Evolutionary conservation across 305 asterid genomes (phyloP).

Genomic region (Withania somnifera): DNA sequence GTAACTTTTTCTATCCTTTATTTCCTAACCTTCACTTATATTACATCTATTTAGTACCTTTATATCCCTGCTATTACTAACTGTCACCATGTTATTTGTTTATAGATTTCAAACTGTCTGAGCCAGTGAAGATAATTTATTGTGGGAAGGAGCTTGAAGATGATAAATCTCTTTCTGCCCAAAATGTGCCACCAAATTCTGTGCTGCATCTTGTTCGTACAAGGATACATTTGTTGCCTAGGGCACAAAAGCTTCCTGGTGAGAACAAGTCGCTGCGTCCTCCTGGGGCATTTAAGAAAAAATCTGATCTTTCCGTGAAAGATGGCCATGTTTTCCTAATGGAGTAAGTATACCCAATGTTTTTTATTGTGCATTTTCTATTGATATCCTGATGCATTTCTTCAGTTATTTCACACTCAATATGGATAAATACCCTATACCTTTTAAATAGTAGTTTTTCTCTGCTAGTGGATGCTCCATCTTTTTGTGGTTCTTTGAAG

Average conservation of each 20-base stretch:
- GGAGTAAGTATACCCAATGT: constrained; percentile 63
- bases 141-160: constrained; percentile 94
- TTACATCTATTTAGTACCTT: neutral
- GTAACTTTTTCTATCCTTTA: neutral
- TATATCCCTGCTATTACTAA: neutral
- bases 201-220: constrained; percentile 96
- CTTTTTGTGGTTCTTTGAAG: neutral
- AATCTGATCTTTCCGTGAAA: constrained; percentile 92
- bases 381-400: neutral
- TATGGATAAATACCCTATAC: neutral
- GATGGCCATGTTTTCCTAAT: constrained; percentile 94
- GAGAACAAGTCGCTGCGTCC: constrained; percentile 96
- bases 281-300: constrained; percentile 99
- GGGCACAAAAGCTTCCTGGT: constrained; percentile 97
- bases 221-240: constrained; percentile 66
- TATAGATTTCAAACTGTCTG: constrained; percentile 86
- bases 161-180: constrained; percentile 64
- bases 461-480: neutral
- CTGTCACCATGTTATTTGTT: neutral
- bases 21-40: constrained; percentile 1
- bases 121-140: constrained; percentile 79
- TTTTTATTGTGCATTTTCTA: neutral
- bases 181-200: constrained; percentile 77
- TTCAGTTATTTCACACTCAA: neutral
- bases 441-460: neutral